phyloP scores from a whole-genome alignment of 2,329 filamentous ascomycete genomes.

The Aureobasidium sp. region DNA sequence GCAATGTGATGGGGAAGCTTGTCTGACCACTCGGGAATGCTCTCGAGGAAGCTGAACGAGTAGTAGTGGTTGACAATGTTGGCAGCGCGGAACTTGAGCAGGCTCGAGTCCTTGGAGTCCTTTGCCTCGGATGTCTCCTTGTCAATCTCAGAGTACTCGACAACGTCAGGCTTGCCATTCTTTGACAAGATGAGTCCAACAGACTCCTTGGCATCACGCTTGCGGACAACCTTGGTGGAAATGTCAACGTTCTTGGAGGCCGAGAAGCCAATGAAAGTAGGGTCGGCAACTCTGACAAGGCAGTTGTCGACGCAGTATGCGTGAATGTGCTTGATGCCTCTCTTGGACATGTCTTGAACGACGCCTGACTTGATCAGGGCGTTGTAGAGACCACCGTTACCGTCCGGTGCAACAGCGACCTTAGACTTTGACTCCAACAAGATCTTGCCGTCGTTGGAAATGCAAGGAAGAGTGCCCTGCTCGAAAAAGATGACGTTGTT shows the following conservation, averaged over 20 bases:
- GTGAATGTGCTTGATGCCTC: constrained; percentile 90
- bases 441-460: constrained; percentile 97
- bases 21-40: constrained; percentile 77
- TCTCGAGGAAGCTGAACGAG: constrained; percentile 84
- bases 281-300: constrained; percentile 96
- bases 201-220: constrained; percentile 91
- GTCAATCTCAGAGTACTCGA: constrained; percentile 98
- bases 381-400: constrained; percentile 94
- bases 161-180: constrained; percentile 92
- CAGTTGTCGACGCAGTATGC: constrained; percentile 99
- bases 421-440: constrained; percentile 82
- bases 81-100: constrained; percentile 92
- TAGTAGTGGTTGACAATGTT: constrained; percentile 99
- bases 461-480: constrained; percentile 92
- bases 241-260: constrained; percentile 86
- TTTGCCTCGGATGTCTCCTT: constrained; percentile 77
- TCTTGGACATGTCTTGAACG: constrained; percentile 77
- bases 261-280: constrained; percentile 88
- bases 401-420: constrained; percentile 90
- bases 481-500: constrained; percentile 90
- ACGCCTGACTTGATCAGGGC: constrained; percentile 74
- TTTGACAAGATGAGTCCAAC: constrained; percentile 91
- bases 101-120: constrained; percentile 67
- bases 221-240: constrained; percentile 97
- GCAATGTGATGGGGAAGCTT: constrained; percentile 91